phyloP scores from a whole-genome alignment of 495 filamentous ascomycete genomes.

The Penicillium angulare region DNA sequence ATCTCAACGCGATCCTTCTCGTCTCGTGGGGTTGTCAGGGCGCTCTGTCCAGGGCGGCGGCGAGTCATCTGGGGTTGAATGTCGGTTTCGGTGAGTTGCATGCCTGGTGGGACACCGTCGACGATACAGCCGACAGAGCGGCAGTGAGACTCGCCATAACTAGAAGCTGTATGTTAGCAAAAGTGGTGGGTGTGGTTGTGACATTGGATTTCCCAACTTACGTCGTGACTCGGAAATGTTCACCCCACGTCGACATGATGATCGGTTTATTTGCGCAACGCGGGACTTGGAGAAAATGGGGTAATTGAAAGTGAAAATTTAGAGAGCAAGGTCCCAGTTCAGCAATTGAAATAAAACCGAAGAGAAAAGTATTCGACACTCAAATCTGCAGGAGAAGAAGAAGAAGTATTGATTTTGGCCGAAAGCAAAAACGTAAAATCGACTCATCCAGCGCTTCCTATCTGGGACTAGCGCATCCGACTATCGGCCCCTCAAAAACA shows the following conservation, averaged over 20 bases:
- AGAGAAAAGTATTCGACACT: neutral
- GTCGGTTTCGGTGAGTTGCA: conserved; percentile 82
- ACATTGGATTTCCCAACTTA: conserved; percentile 41
- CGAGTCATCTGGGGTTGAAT: conserved; percentile 96
- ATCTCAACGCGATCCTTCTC: conserved; percentile 92
- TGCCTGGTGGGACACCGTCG: conserved; percentile 85
- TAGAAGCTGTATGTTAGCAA: conserved; percentile 28
- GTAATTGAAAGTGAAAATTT: neutral
- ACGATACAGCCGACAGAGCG: conserved; percentile 88
- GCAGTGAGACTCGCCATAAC: conserved; percentile 90
- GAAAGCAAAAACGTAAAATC: conserved; percentile 18
- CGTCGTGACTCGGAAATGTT: conserved; percentile 82
- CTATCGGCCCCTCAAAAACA: conserved; percentile 31
- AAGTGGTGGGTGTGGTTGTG: neutral
- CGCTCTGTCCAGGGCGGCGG: conserved; percentile 84
- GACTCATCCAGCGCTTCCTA: conserved; percentile 29
- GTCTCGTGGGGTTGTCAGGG: conserved; percentile 86
- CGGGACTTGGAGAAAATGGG: neutral
- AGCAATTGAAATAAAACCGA: neutral
- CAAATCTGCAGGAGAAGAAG: neutral
- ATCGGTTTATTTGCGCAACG: neutral
- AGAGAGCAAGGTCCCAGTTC: neutral
- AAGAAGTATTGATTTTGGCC: neutral
- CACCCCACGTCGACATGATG: conserved; percentile 87
- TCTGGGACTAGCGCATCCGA: conserved; percentile 34